These are phyloP conservation scores for Candida hungchunana DNA, from an alignment of 805 yeast genomes.

Conservation along the genomic window DNA sequence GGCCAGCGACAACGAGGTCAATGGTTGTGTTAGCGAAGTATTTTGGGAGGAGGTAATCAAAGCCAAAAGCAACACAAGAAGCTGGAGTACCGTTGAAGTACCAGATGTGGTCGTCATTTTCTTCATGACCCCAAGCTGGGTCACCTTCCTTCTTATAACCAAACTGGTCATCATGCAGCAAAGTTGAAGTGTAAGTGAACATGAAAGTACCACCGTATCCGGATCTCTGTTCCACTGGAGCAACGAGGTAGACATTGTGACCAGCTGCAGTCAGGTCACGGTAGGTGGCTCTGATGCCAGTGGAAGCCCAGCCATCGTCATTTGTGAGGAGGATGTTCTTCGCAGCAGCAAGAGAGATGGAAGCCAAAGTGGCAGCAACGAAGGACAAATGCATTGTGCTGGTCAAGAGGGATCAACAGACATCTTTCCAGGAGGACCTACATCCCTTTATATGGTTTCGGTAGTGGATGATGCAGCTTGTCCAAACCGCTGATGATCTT, in stretches of 20 bases:
- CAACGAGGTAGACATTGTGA: constrained; percentile 45
- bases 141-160: constrained; percentile 42
- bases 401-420: too few species aligned
- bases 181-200: constrained; percentile 35
- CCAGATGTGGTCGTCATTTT: constrained; percentile 40
- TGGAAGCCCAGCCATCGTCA: constrained; percentile 55
- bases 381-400: too few species aligned
- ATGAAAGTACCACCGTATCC: constrained; percentile 55
- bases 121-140: constrained; percentile 55
- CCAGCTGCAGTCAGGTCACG: constrained; percentile 43
- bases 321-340: constrained; percentile 47
- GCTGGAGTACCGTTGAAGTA: constrained; percentile 56
- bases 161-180: constrained; percentile 44
- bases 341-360: constrained; percentile 21
- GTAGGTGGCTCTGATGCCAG: constrained; percentile 54
- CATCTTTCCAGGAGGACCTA: too few species aligned
- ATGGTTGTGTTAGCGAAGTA: constrained; percentile 39
- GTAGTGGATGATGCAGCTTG: too few species aligned
- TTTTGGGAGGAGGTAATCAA: constrained; percentile 43
- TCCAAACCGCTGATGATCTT: too few species aligned
- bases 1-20: constrained; percentile 49
- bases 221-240: constrained; percentile 47
- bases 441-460: too few species aligned
- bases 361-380: too few species aligned
- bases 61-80: constrained; percentile 44